Conservation (phyloP, 345 rosid genomes). For the Arabidopsis arenosa region DNA sequence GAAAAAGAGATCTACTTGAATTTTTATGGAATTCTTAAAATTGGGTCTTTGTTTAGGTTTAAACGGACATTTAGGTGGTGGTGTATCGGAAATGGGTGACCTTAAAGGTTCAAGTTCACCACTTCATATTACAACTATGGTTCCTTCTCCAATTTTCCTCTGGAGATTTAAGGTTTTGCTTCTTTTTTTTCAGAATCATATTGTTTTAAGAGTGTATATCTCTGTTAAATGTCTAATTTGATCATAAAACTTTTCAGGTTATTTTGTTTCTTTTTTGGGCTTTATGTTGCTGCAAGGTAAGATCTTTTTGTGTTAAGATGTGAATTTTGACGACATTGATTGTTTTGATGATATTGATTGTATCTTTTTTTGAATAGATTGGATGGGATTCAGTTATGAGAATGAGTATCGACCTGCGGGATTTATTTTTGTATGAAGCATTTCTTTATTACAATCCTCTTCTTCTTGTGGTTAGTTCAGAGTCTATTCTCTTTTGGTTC, state of each 20-base stretch:
- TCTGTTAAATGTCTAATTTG: constrained; percentile 2
- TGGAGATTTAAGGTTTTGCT: constrained; percentile 84
- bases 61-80: constrained; percentile 56
- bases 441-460: constrained; percentile 96
- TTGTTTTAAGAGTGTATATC: not conserved
- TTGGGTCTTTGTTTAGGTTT: constrained; percentile 21
- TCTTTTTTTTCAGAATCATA: constrained; percentile 22
- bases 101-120: constrained; percentile 59
- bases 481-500: constrained; percentile 2
- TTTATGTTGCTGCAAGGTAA: constrained; percentile 87
- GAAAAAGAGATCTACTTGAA: not conserved
- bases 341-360: not conserved
- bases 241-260: constrained; percentile 52
- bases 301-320: constrained; percentile 23
- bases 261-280: constrained; percentile 86
- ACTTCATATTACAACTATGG: constrained; percentile 52
- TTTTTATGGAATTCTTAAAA: not conserved
- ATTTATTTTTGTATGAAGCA: constrained; percentile 84
- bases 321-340: not conserved
- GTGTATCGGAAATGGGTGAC: constrained; percentile 52
- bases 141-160: constrained; percentile 80
- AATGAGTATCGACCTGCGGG: constrained; percentile 83
- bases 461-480: constrained; percentile 80
- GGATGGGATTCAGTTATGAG: constrained; percentile 99
- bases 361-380: constrained; percentile 50